Base-by-base conservation (phyloP, 768 basidiomycete genomes). In the Hydnomerulius pinastri region DNA sequence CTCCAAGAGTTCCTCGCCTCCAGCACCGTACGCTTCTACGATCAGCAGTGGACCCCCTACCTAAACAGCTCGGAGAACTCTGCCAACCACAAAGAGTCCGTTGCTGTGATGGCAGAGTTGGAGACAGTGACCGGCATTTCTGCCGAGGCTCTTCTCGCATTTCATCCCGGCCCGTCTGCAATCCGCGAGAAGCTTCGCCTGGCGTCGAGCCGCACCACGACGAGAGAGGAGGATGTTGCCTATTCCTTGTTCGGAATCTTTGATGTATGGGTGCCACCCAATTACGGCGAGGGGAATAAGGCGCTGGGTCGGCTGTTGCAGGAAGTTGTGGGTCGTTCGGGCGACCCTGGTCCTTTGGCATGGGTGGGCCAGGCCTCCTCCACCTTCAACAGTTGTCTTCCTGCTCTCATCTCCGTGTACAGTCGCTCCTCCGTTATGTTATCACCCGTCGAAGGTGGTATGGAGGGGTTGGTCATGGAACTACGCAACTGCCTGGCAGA, bases 161-260 rank as follows among this genome's bases (percentile, higher is more conserved):
- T 62, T 1, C 23, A 36, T 9, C 52, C 59, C 2, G 59, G 64
- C 12, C 12, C 47, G 1, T 42, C 27, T 2, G 23, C 53, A 3
- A 43, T 35, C 0, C 54, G 56, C 13, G 36, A 64, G 40, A 64
- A 55, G 46, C 57, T 67, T 13, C 46, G 38, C 11, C 48, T 61
- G 30, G 66, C 64, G 23, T 61, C 66, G 5, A 37, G 1, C 1
- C 53, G 66, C 4, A 24, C n/a, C 2, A 57, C 66, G 10, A 59
- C 55, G 3, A 39, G 21, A 40, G 44, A 18, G 17, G 66, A 68
- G 27, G 66, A 67, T 21, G 25, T 43, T 1, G 61, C 63, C 11
- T 67, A 67, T 28, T 65, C 57, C 0, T 38, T 67, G 37, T 40
- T 67, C 3, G 64, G 62, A 21, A 52, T 66, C 6, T 55, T 66